Base-by-base conservation (phyloP, 2,329 filamentous ascomycete genomes). In the Hortaea werneckii region DNA sequence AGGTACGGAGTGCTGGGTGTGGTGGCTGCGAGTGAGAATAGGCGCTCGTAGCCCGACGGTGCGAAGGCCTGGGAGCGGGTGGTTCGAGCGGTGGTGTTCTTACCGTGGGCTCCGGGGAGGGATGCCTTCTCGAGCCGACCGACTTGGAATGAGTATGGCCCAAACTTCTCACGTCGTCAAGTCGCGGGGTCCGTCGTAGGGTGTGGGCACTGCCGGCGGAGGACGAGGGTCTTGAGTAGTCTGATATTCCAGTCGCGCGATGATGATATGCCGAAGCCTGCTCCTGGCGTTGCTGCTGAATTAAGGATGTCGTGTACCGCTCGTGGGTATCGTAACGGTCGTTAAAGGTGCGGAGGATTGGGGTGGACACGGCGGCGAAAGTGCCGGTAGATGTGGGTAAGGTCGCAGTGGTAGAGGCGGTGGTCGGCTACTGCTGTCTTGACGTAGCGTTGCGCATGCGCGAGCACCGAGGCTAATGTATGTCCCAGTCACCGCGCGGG, bases 1-100 rank as follows among this genome's bases (percentile, higher is more conserved):
- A 95, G 65, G 95, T 82, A 59, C 79, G 80, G 58, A 65, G 76
- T 65, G 77, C 77, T 64, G 69, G 77, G 68, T 63, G 76, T 61
- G 60, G 73, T 56, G 61, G 66, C 48, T 51, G 56, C 42, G 57
- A 59, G 55, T 50, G 57, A 55, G 53, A 55, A 52, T 59, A 49
- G 47, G 60, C 52, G 51, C 60, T 55, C 41, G 57, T 56, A 34
- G 60, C 57, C 51, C 61, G 58, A 43, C 61, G 61, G 48, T 61
- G 58, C 26, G 55, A 59, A 49, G 57, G 62, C n/a, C n/a, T n/a
- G 12, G 50, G 51, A 35, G 50, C 42, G 11, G 45, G 45, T 40
- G 49, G 45, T 26, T 41, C 41, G 42, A 47, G 20, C n/a, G 46
- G 48, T 37, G 28, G 12, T 42, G 62, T 57, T n/a, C n/a, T n/a